Evolutionary conservation across 1,284 basidiomycete genomes (phyloP).

Genomic region (Singerocomus rubriflavus): DNA sequence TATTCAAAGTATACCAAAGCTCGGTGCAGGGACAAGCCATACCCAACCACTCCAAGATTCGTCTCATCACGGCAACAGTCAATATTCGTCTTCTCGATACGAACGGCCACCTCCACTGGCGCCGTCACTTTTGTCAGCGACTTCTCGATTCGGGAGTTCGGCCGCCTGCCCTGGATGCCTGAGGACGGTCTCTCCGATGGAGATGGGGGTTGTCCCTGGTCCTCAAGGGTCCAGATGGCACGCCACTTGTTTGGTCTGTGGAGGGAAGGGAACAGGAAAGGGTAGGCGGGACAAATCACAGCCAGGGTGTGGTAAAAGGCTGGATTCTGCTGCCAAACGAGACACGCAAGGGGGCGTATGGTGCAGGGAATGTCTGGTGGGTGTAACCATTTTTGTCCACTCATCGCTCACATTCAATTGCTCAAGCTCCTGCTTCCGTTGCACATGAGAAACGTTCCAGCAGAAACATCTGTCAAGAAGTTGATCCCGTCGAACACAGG

Average conservation of each 20-base stretch:
- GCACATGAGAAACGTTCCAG: conserved; percentile 41
- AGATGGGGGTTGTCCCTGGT: conserved; percentile 76
- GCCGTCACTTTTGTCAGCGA: conserved; percentile 35
- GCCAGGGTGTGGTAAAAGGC: conserved; percentile 75
- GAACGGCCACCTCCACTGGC: conserved; percentile 44
- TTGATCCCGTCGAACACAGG: conserved; percentile 49
- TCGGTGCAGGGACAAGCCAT: conserved; percentile 17
- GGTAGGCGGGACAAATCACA: conserved; percentile 49
- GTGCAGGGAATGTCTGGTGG: conserved; percentile 79
- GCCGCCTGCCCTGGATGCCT: conserved; percentile 68
- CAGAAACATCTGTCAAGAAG: conserved; percentile 45
- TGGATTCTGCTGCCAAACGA: conserved; percentile 79
- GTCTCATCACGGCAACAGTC: conserved; percentile 10
- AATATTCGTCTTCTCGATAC: conserved; percentile 43
- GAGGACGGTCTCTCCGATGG: conserved; percentile 73
- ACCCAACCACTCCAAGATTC: conserved; percentile 13
- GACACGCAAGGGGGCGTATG: conserved; percentile 69
- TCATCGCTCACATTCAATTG: conserved; percentile 10
- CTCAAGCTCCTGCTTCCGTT: conserved; percentile 55
- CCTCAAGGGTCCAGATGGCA: conserved; percentile 80
- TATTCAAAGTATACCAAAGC: conserved; percentile 24
- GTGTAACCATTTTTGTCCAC: conserved; percentile 22
- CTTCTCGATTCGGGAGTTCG: conserved; percentile 66
- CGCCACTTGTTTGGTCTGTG: conserved; percentile 70
- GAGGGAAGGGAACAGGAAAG: conserved; percentile 53